Evolutionary conservation across 441 rosid genomes (phyloP).

Genomic region (Adansonia rubrostipa): DNA sequence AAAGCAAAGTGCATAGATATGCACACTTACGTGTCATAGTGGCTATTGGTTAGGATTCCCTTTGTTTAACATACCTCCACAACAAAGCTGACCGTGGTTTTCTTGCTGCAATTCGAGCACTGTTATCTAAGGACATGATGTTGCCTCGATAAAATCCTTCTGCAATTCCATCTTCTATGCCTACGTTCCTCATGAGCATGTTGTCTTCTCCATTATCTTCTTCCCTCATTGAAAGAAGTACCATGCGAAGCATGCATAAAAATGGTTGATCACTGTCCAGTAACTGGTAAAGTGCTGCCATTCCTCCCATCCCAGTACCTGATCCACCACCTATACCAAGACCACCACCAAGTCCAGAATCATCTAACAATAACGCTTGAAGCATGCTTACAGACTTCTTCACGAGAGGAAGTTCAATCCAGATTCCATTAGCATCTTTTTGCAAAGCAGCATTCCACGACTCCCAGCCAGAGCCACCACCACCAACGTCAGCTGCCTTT

Average conservation of each 20-base stretch:
- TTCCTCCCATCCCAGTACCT: conserved; percentile 99
- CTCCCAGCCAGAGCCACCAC: conserved; percentile 97
- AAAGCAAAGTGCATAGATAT: conserved; percentile 12
- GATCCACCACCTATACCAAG: conserved; percentile 99
- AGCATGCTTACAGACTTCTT: conserved; percentile 98
- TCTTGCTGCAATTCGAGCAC: conserved; percentile 62
- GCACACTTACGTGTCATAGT: neutral
- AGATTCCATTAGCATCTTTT: conserved; percentile 92
- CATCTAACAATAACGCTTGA: conserved; percentile 93
- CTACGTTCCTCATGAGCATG: conserved; percentile 71
- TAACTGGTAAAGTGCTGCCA: conserved; percentile 94
- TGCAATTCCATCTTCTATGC: conserved; percentile 52
- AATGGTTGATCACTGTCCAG: conserved; percentile 99
- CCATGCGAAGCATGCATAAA: conserved; percentile 99
- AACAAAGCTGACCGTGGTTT: conserved; percentile 86
- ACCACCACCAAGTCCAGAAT: conserved; percentile 99
- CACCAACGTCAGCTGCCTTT: conserved; percentile 68
- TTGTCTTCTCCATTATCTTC: conserved; percentile 89
- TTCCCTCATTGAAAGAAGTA: conserved; percentile 98
- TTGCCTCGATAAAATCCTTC: conserved; percentile 60
- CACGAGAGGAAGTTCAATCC: conserved; percentile 97
- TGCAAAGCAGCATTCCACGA: conserved; percentile 88
- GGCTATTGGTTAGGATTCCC: conserved; percentile 5
- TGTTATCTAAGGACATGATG: conserved; percentile 48
- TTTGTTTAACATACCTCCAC: conserved; percentile 76